A percentile compares a stretch with the other conserved stretches of the same genome.
phyloP scores from a whole-genome alignment of 495 filamentous ascomycete species.

The Evernia prunastri region DNA sequence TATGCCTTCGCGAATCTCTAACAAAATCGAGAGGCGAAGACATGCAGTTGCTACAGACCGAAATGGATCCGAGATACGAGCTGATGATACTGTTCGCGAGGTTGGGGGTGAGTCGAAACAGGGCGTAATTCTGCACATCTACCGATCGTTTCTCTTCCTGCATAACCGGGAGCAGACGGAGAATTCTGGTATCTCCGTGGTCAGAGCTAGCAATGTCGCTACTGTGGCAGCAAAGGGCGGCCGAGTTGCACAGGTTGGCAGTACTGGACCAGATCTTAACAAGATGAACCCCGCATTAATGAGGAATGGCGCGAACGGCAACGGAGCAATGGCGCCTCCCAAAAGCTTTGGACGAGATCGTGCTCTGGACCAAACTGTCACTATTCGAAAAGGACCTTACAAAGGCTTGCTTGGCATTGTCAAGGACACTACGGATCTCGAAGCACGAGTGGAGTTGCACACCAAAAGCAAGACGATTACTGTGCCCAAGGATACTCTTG shows the following conservation, averaged over 20 bases:
- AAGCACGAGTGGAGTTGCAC: slow-evolving; percentile 86
- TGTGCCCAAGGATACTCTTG: slow-evolving; percentile 67
- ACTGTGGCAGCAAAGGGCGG: slow-evolving; percentile 91
- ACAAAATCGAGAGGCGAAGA: slow-evolving; percentile 71
- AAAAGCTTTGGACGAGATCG: slow-evolving; percentile 71
- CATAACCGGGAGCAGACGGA: slow-evolving; percentile 78
- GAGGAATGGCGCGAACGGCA: slow-evolving; percentile 45
- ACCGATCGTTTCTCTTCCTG: slow-evolving; percentile 81
- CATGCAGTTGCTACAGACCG: slow-evolving; percentile 86
- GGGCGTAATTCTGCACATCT: slow-evolving; percentile 86
- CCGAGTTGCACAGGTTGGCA: slow-evolving; percentile 44
- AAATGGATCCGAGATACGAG: slow-evolving; percentile 85
- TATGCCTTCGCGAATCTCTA: slow-evolving; percentile 84
- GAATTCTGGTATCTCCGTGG: slow-evolving; percentile 85
- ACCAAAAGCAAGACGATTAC: slow-evolving; percentile 82
- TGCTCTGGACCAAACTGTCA: slow-evolving; percentile 86
- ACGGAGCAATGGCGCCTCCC: slow-evolving; percentile 66
- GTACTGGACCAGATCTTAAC: slow-evolving; percentile 63
- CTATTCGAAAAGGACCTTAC: slow-evolving; percentile 71
- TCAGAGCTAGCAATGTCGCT: slow-evolving; percentile 73
- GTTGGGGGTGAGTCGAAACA: slow-evolving; percentile 74
- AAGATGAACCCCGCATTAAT: slow-evolving; percentile 91
- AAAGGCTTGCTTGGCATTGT: slow-evolving; percentile 94
- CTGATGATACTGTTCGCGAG: slow-evolving; percentile 89
- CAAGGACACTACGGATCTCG: slow-evolving; percentile 78